Percentiles rank a stretch among this genome's conserved stretches.
phyloP scores from a whole-genome alignment of 306 rosid genomes.

The Senna siamea region DNA sequence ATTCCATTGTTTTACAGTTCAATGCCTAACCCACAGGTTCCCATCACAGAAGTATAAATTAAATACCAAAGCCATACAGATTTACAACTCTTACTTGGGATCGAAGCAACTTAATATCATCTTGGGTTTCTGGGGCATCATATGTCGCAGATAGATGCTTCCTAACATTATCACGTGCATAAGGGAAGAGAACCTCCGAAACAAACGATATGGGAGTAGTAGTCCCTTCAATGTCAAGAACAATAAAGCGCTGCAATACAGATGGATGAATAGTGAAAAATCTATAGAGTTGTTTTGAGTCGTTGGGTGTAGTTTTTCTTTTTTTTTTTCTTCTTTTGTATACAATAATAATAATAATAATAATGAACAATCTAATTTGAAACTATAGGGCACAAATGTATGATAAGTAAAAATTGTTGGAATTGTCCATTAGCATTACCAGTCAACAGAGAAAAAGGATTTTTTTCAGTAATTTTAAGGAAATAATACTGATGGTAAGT shows the following conservation, averaged over 20 bases:
- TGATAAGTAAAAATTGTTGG: slow-evolving; percentile 21
- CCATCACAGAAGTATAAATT: slow-evolving; percentile 30
- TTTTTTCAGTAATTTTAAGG: slow-evolving; percentile 12
- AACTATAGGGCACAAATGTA: slow-evolving; percentile 14
- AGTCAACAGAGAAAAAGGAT: slow-evolving; percentile 30
- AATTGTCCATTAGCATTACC: slow-evolving; percentile 10
- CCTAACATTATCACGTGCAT: slow-evolving; percentile 84
- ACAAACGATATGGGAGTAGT: slow-evolving; percentile 98
- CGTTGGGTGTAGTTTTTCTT: too few species aligned
- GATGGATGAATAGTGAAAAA: slow-evolving; percentile 32
- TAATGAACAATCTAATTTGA: slow-evolving; percentile 23
- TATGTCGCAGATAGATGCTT: slow-evolving; percentile 83
- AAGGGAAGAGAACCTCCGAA: slow-evolving; percentile 90
- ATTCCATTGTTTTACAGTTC: slow-evolving; percentile 22
- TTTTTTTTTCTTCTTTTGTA: too few species aligned
- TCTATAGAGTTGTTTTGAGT: too few species aligned
- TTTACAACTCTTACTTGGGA: slow-evolving; percentile 61
- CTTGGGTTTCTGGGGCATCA: slow-evolving; percentile 71
- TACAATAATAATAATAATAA: too few species aligned
- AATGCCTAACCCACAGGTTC: slow-evolving; percentile 20
- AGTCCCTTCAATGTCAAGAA: slow-evolving; percentile 99
- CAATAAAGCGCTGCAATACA: slow-evolving; percentile 73
- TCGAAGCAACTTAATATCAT: slow-evolving; percentile 76
- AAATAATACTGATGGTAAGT: slow-evolving; percentile 25
- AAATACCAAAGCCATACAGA: slow-evolving; percentile 28